Evolutionary conservation across 78 protist genomes (phyloP), one percentile per base, ranked within the genome.

Genomic region (Acrasis kona): DNA sequence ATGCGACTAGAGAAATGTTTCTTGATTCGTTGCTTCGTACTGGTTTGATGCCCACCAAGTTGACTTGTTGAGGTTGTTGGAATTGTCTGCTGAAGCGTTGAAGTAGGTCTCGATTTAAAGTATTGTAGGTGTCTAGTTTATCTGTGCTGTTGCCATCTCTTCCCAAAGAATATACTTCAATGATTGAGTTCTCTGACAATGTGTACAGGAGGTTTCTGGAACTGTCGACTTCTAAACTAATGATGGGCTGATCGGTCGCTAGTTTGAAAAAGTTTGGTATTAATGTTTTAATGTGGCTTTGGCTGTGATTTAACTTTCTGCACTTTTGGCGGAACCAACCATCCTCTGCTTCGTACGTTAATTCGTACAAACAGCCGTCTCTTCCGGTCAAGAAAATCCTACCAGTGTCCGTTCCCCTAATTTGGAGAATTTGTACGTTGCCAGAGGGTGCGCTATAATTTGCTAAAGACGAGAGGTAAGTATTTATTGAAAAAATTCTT

Each of bases 291-390:
- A 9, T 27, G 50, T 12, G 12, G 72, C 40, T 76, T 64, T 38
- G 81, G 12, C 72, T 30, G 65, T 7, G 2, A 36, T 67, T 10
- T 19, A 3, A 37, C 65, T 72, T 32, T 37, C 29, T 9, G 40
- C 38, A 29, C 38, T 1, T 0, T n/a, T 29, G 2, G 12, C 10
- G n/a, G 3, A 1, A 31, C 81, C 81, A 77, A 57, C 72, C 10
- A 5, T 37, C 70, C 3, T 2, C 5, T 8, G 5, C 1, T 29
- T 36, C 27, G 29, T 69, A 69, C 9, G 1, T 9, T 28, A 77
- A 71, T 64, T 77, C 81, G 66, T 74, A 19, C 39, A 77, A 12
- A 39, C 29, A 6, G 66, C 81, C 81, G 65, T 77, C 81, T 6
- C 31, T 36, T 39, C 81, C 81, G 31, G 10, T 27, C 41, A 77